phyloP scores from a whole-genome alignment of 23 red algal species.

The Gracilaria domingensis region DNA sequence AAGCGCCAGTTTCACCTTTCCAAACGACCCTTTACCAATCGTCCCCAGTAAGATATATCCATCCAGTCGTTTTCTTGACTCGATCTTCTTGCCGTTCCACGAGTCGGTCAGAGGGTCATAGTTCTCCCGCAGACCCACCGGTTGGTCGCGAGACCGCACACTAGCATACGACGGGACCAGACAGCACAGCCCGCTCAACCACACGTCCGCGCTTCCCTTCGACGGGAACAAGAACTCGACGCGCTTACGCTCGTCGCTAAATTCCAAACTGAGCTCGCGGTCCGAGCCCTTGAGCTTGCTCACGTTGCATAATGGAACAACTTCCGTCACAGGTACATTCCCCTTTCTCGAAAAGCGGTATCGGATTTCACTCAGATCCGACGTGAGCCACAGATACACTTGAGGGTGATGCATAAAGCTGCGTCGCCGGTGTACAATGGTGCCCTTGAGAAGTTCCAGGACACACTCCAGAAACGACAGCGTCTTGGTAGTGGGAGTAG shows the following conservation, averaged over 20 bases:
- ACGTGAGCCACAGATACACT: constrained; percentile 56
- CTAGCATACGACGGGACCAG: constrained; percentile 56
- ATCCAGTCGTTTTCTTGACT: constrained; percentile 25
- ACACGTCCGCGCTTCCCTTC: constrained; percentile 44
- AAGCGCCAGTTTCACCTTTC: constrained; percentile 82
- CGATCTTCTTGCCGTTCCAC: constrained; percentile 69
- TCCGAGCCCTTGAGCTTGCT: constrained; percentile 56
- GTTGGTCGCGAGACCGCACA: constrained; percentile 34
- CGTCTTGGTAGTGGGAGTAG: constrained; percentile 30
- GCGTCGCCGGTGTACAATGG: constrained; percentile 19
- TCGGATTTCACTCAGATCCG: constrained; percentile 36
- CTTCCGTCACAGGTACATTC: background rate
- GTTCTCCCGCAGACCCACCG: background rate
- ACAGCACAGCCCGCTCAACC: constrained; percentile 69
- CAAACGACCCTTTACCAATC: constrained; percentile 84
- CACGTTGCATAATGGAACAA: constrained; percentile 24
- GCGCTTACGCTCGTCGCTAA: constrained; percentile 24
- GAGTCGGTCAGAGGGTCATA: constrained; percentile 74
- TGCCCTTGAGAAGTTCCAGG: constrained; percentile 62
- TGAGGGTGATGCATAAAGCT: constrained; percentile 52
- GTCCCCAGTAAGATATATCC: constrained; percentile 74
- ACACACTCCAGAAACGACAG: constrained; percentile 82
- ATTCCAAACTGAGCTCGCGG: constrained; percentile 57
- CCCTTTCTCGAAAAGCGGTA: constrained; percentile 32
- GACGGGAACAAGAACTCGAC: constrained; percentile 62